Evolutionary conservation across 139 green algal species (phyloP), one percentile per base, ranked within the genome.

Genomic region (Chlamydomonas schloesseri): DNA sequence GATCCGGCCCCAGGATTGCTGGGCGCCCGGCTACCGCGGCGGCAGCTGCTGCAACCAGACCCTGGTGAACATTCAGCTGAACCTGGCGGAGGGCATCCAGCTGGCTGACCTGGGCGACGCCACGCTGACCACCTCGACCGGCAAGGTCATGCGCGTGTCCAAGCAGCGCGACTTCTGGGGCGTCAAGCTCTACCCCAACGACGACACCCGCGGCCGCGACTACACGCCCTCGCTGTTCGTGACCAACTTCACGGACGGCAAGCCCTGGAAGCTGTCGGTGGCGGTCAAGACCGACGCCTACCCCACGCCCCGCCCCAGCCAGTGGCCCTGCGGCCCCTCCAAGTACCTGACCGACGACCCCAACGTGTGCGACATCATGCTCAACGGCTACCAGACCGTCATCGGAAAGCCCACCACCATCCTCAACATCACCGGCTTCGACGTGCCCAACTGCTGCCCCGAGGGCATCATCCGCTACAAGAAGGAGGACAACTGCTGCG

Each of bases 21-120:
- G 60, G 62, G 33, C 46, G 1, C 0, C 24, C 23, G 55, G 64
- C 5, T 88, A 88, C 73, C 47, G 53, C 23, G 29, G 21, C 47
- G 83, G 83, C 72, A 76, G 31, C 72, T 88, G 83, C 73, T 88
- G 83, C 83, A 88, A 88, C 73, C 72, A 82, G 33, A 88, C 83
- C 1, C 72, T 88, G 28, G 46, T 75, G 31, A 79, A 67, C 62
- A 74, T 88, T 20, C 62, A 46, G 47, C 65, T 87, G 21, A 83
- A 47, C 83, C 21, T 62, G 46, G 17, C 53, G 26, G 74, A 77
- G 21, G 46, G 42, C 28, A 74, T 82, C 28, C 11, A 18, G 24
- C 33, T 68, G 28, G 69, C 47, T 14, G 71, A 82, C 31, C 2
- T 88, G 8, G 71, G 71, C 57, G 53, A 88, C 13, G 82, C 69